A percentile compares a stretch with the other conserved stretches of the same genome.
Evolutionary conservation across 1,139 yeast genomes (phyloP).

Genomic region (Blastobotrys proliferans): DNA sequence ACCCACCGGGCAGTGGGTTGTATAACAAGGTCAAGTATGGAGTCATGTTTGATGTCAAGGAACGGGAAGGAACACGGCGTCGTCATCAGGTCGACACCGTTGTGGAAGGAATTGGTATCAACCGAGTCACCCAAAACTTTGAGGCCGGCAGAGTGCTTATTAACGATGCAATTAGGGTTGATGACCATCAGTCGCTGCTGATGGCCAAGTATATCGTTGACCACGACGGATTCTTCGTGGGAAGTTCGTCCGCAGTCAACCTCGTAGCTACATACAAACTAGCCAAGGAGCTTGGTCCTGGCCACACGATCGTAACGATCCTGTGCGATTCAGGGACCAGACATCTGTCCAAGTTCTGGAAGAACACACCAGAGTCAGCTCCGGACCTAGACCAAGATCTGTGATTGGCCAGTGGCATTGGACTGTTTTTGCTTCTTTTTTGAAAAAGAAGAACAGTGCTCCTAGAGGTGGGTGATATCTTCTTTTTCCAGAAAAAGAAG

Average conservation of each 20-base stretch:
- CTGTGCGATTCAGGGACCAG: constrained; percentile 92
- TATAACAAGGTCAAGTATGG: constrained; percentile 81
- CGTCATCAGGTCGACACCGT: constrained; percentile 95
- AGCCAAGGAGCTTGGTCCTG: constrained; percentile 57
- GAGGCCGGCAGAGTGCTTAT: constrained; percentile 53
- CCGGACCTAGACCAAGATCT: too few species aligned
- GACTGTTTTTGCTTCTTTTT: too few species aligned
- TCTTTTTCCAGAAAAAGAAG: too few species aligned
- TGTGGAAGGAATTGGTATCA: constrained; percentile 91
- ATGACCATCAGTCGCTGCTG: constrained; percentile 71
- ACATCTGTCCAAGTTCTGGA: constrained; percentile 92
- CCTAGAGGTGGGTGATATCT: too few species aligned
- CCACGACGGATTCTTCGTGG: constrained; percentile 85
- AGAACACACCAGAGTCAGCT: constrained; percentile 29
- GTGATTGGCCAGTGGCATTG: too few species aligned
- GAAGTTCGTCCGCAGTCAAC: constrained; percentile 87
- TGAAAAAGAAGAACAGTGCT: too few species aligned
- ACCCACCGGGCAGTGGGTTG: constrained; percentile 94
- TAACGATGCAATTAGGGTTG: constrained; percentile 75
- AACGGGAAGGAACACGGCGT: constrained; percentile 88
- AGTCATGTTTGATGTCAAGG: constrained; percentile 87
- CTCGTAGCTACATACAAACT: constrained; percentile 81
- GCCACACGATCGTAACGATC: constrained; percentile 73
- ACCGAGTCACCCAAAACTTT: constrained; percentile 80
- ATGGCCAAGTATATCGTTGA: constrained; percentile 85